Conservation (phyloP, 306 rosid genomes). For the Calophaca sinica region DNA sequence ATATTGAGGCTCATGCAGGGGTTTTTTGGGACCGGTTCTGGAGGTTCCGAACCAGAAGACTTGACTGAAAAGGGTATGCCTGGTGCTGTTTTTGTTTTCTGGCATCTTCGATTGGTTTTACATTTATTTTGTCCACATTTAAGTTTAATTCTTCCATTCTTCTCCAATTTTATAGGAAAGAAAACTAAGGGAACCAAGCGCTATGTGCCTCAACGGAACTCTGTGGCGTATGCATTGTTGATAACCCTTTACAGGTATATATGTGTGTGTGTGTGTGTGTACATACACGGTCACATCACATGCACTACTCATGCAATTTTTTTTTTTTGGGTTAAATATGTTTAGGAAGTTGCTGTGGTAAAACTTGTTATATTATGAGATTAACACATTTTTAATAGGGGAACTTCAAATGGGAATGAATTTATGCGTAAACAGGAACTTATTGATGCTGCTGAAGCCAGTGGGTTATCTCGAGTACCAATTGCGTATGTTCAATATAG, state of each 20-base stretch:
- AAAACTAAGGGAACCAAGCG: constrained; percentile 61
- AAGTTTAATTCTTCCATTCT: constrained; percentile 22
- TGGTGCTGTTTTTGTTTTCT: constrained; percentile 28
- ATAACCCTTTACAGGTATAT: constrained; percentile 78
- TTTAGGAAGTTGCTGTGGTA: background rate
- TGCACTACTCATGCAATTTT: too few relatives aligned
- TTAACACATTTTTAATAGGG: constrained; percentile 58
- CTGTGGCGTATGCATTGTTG: constrained; percentile 85
- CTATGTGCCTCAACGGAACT: constrained; percentile 84
- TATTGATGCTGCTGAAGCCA: constrained; percentile 92
- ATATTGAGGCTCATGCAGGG: constrained; percentile 86
- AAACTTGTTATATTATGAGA: constrained; percentile 27
- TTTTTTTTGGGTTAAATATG: background rate
- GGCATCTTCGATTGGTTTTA: constrained; percentile 20
- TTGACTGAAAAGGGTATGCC: constrained; percentile 59
- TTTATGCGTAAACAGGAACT: constrained; percentile 93
- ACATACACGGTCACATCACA: too few relatives aligned
- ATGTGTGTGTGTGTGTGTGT: too few relatives aligned
- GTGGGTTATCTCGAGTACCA: constrained; percentile 85
- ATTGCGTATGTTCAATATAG: constrained; percentile 64
- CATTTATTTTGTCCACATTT: background rate
- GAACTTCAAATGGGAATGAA: constrained; percentile 75
- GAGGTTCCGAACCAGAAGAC: constrained; percentile 65
- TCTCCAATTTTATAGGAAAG: constrained; percentile 57
- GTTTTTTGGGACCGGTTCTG: constrained; percentile 64